These are phyloP conservation scores for Botrytis squamosa DNA, from an alignment of 2,329 filamentous ascomycete genomes.

Conservation along the genomic window DNA sequence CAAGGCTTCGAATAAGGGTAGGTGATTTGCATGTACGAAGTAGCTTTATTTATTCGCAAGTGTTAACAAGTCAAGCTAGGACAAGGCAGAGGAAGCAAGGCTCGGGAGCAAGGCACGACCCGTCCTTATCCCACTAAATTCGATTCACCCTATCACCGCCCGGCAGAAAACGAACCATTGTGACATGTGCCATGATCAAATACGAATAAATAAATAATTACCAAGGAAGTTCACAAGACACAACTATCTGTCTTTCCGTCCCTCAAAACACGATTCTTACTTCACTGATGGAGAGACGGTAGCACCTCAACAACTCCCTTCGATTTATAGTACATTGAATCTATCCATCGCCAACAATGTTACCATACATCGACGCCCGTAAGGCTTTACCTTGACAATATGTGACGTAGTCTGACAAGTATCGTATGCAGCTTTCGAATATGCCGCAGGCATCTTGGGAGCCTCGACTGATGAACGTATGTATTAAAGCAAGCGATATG, in stretches of 20 bases:
- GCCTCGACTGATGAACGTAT: slow-evolving; percentile 64
- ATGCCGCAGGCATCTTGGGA: slow-evolving; percentile 55
- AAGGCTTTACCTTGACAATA: slow-evolving; percentile 27
- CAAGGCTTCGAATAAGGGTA: not conserved
- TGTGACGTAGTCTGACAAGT: slow-evolving; percentile 31
- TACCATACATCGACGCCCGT: slow-evolving; percentile 64
- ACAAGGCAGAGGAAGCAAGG: slow-evolving; percentile 13
- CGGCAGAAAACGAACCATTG: slow-evolving; percentile 2
- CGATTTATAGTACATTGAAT: not conserved
- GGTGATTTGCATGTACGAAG: not conserved
- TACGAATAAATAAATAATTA: slow-evolving; percentile 1
- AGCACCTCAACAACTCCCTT: slow-evolving; percentile 8
- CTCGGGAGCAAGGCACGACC: slow-evolving; percentile 7
- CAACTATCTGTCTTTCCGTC: not conserved
- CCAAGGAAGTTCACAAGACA: not conserved
- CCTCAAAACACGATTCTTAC: not conserved
- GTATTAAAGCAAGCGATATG: slow-evolving; percentile 26
- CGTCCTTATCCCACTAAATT: not conserved
- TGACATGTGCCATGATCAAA: slow-evolving; percentile 9
- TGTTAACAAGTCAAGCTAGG: not conserved
- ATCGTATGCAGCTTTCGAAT: slow-evolving; percentile 55
- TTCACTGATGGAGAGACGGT: slow-evolving; percentile 32
- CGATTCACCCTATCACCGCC: slow-evolving; percentile 1
- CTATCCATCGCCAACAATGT: slow-evolving; percentile 45
- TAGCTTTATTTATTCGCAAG: not conserved